Conservation (phyloP, 2,329 filamentous ascomycete species). For the Xylariaceae sp. region DNA sequence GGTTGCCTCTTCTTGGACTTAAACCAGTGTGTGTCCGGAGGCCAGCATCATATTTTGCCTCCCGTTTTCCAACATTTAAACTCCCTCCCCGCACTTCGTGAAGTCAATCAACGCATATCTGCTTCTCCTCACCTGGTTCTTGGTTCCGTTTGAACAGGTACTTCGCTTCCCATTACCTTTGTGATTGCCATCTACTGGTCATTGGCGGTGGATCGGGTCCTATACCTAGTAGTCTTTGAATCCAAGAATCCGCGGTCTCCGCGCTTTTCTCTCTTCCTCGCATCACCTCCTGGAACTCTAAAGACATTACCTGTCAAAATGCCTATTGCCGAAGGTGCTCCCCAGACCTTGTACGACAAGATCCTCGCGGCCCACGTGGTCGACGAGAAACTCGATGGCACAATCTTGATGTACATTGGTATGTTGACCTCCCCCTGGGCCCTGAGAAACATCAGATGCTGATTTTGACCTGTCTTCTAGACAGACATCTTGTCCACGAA, state of each 20-base stretch:
- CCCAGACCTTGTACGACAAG: constrained; percentile 94
- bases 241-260: too few species aligned
- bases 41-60: too few species aligned
- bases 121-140: background rate
- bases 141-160: background rate
- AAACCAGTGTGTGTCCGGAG: too few species aligned
- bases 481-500: constrained; percentile 95
- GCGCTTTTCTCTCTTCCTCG: too few species aligned
- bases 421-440: constrained; percentile 30
- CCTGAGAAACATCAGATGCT: constrained; percentile 4
- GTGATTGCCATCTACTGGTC: too few species aligned
- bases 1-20: too few species aligned
- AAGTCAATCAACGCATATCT: too few species aligned
- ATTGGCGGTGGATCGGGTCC: too few species aligned
- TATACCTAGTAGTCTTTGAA: too few species aligned
- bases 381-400: constrained; percentile 91
- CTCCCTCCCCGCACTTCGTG: constrained; percentile 13
- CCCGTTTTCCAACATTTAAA: constrained; percentile 11
- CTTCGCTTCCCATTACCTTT: background rate
- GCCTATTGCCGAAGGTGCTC: constrained; percentile 49
- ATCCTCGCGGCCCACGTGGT: constrained; percentile 93
- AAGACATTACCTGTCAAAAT: constrained; percentile 43
- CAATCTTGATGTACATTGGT: constrained; percentile 90
- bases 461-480: constrained; percentile 37
- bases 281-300: too few species aligned